phyloP scores from a whole-genome alignment of 768 basidiomycete species.

The Russula emetica region DNA sequence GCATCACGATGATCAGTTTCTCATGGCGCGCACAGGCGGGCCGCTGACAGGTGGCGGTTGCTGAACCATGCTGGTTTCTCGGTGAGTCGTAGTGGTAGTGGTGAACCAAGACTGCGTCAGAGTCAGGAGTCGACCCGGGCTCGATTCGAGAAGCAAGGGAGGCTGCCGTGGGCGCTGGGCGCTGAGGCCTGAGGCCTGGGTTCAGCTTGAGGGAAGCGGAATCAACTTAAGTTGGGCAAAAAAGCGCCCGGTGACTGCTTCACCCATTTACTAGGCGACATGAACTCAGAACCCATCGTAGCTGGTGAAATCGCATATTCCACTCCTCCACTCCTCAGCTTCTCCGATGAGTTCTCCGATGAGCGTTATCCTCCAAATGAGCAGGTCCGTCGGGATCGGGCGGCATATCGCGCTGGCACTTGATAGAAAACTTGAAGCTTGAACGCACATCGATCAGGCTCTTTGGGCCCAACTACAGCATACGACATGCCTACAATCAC shows the following conservation, averaged over 20 bases:
- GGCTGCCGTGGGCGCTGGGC: too few relatives aligned
- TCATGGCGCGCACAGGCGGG: too few relatives aligned
- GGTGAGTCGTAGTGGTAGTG: too few relatives aligned
- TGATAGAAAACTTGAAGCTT: neutral
- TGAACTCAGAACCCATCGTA: neutral
- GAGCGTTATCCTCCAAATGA: neutral
- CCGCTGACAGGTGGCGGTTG: too few relatives aligned
- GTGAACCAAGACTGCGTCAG: neutral
- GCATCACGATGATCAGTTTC: too few relatives aligned
- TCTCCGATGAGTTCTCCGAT: too few relatives aligned
- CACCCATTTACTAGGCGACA: neutral
- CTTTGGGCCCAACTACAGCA: too few relatives aligned
- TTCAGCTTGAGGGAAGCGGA: too few relatives aligned
- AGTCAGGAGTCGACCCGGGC: neutral
- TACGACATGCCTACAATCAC: constrained; percentile 36
- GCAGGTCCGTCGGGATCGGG: neutral
- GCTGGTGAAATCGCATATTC: neutral
- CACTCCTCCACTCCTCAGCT: too few relatives aligned
- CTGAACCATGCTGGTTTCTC: neutral
- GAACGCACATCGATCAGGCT: neutral
- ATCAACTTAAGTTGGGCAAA: too few relatives aligned
- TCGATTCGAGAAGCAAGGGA: neutral
- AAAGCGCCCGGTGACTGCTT: too few relatives aligned
- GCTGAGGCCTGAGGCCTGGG: too few relatives aligned
- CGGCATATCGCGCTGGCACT: neutral